Evolutionary conservation across 2,329 filamentous ascomycete genomes (phyloP).

Genomic region (Arthrobotrys megalospora): DNA sequence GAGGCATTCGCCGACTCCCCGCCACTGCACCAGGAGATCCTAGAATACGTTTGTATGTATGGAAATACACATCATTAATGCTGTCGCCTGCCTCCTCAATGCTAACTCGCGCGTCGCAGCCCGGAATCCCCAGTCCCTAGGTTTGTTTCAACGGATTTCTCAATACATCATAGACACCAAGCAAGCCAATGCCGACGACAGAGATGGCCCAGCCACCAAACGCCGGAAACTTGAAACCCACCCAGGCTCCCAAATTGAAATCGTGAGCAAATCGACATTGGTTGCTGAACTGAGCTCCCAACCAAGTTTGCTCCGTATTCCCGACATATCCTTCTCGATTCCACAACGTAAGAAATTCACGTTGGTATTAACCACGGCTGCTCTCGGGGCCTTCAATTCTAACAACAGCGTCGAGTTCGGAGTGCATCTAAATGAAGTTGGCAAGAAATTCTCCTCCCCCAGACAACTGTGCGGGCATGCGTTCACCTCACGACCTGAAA

Average conservation of each 20-base stretch:
- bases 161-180: conserved; percentile 33
- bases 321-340: conserved; percentile 77
- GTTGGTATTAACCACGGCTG: conserved; percentile 73
- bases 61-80: neutral
- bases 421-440: conserved; percentile 73
- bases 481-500: conserved; percentile 1
- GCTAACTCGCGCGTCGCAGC: conserved; percentile 1
- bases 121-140: conserved; percentile 16
- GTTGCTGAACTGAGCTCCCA: conserved; percentile 42
- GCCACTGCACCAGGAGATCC: conserved; percentile 32
- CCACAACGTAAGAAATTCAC: conserved; percentile 79
- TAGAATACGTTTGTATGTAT: conserved; percentile 40
- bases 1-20: conserved; percentile 43
- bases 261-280: conserved; percentile 43
- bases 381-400: conserved; percentile 51
- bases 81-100: neutral
- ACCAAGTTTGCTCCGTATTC: conserved; percentile 33
- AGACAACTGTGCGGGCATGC: no score
- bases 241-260: conserved; percentile 29
- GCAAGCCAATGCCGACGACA: neutral
- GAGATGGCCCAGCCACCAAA: conserved; percentile 42
- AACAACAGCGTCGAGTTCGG: conserved; percentile 62
- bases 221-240: conserved; percentile 49
- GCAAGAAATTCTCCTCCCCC: conserved; percentile 67
- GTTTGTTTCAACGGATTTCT: conserved; percentile 42